A percentile compares a stretch with the other conserved stretches of the same genome.
Conservation (phyloP, 2,329 filamentous ascomycete genomes). For the Aureobasidium namibiae region DNA sequence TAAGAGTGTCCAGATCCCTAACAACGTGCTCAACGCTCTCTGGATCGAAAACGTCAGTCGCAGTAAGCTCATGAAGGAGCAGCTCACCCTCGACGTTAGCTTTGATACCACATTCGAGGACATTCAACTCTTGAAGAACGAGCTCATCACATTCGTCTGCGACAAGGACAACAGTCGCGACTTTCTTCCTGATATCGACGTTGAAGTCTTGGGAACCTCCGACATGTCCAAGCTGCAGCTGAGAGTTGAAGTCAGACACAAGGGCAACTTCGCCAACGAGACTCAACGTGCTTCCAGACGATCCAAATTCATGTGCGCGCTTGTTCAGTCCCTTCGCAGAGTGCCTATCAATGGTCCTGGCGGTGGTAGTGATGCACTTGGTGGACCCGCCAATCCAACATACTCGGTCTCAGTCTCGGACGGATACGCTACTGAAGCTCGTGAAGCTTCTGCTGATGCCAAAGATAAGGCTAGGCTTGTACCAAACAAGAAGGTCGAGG, state of each 20-base stretch:
- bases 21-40: slow-evolving; percentile 83
- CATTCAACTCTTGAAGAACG: slow-evolving; percentile 71
- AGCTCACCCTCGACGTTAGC: slow-evolving; percentile 67
- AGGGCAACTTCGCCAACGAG: slow-evolving; percentile 61
- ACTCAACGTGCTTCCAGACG: slow-evolving; percentile 69
- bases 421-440: slow-evolving; percentile 53
- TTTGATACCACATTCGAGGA: slow-evolving; percentile 88
- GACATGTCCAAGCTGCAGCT: slow-evolving; percentile 84
- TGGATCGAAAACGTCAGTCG: slow-evolving; percentile 94
- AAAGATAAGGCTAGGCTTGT: slow-evolving; percentile 52
- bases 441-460: slow-evolving; percentile 48
- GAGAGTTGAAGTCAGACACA: slow-evolving; percentile 78
- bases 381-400: slow-evolving; percentile 59
- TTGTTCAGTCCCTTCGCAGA: slow-evolving; percentile 76
- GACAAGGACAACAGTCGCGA: slow-evolving; percentile 81
- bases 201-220: slow-evolving; percentile 70
- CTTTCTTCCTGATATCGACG: slow-evolving; percentile 75
- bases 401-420: slow-evolving; percentile 74
- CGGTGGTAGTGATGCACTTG: slow-evolving; percentile 57
- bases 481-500: slow-evolving; percentile 33
- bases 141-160: slow-evolving; percentile 79
- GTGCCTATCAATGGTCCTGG: slow-evolving; percentile 79
- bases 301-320: slow-evolving; percentile 94
- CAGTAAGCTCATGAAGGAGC: slow-evolving; percentile 85
- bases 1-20: slow-evolving; percentile 62